Base-by-base conservation (phyloP, 2,329 filamentous ascomycete genomes). In the Fonsecaea pedrosoi region DNA sequence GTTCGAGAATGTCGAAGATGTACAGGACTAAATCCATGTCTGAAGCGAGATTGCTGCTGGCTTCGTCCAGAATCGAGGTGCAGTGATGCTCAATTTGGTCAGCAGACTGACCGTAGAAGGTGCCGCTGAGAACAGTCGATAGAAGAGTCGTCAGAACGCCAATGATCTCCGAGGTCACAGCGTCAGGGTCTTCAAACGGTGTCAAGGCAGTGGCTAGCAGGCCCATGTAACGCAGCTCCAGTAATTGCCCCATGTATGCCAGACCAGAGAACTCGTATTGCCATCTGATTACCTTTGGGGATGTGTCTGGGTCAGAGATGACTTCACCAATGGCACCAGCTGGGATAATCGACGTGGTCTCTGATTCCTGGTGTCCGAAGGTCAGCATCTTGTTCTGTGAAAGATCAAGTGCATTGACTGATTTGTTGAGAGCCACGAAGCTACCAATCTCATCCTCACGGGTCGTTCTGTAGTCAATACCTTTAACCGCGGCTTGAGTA, bases 401-500 rank as follows among this genome's bases (percentile, higher is more conserved):
- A 4, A 75, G 70, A 30, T 78, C 77, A 32, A 81, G 75, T 76
- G 82, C 79, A 57, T 84, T 82, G 70, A 92, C 88, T 15, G 83
- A 77, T 15, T 80, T 77, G 54, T 79, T 71, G 74, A 97, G 85
- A 67, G 86, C 84, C 67, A 97, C 91, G 18, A 87, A 87, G 73
- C 96, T 95, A 32, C 87, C 88, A 71, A 95, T 94, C 66, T 95
- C 91, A 70, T 97, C 92, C 78, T 97, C 94, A 61, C 91, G 88
- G 45, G 90, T 88, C 12, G 94, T 87, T 68, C 89, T 86, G 73
- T 96, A 97, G 50, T 85, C 84, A 76, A 96, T 97, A 37, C 85
- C 79, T 0, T 84, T 79, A 0, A 92, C 89, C n/a, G 97, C 84
- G 12, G 85, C 82, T 71, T 96, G 89, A 34, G 94, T 97, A 62